Base-by-base conservation (phyloP, 495 filamentous ascomycete species). In the Articulospora tetracladia region DNA sequence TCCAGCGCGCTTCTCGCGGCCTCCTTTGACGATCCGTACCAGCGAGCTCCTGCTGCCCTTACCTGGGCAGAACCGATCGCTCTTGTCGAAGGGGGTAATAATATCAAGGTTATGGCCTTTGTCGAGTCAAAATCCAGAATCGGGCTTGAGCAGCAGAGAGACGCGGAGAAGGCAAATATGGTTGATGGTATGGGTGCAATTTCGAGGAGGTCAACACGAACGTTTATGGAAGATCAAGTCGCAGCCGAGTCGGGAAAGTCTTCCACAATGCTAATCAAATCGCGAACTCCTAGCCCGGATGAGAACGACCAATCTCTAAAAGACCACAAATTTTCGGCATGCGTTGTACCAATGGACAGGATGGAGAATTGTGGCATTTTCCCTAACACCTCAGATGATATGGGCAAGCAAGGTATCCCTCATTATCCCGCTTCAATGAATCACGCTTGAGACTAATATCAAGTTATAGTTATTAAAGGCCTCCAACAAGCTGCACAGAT, bases 401-500 rank as follows among this genome's bases (percentile, higher is more conserved):
- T 63, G 44, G 58, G 44, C 17, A 57, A 63, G 10, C 53, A 63
- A 39, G 60, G 65, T 67, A 53, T 27, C 44, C 46, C 44, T 36
- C 44, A 39, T 7, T 59, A 23, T 4, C 2, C 15, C 17, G 19
- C 23, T 22, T 51, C 13, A 58, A 7, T 19, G n/a, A n/a, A n/a
- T n/a, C n/a, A n/a, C n/a, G n/a, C n/a, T n/a, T n/a, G n/a, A n/a
- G 22, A 50, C 19, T 55, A 32, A 15, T 57, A 72, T 70, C 36
- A 70, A n/a, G 17, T 70, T 30, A 55, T 73, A 23, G 77, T 77
- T 34, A 73, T 77, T 27, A 71, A 74, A 50, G 27, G 28, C 34
- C 24, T 60, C 34, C 41, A 61, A 22, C 39, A 50, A 39, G 56
- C 47, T 25, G 52, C 58, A 10, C 63, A 62, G 19, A 2, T 25